Evolutionary conservation across 2,329 filamentous ascomycete species (phyloP), one percentile per base, ranked within the genome.

Genomic region (Acephala macrosclerotiorum): DNA sequence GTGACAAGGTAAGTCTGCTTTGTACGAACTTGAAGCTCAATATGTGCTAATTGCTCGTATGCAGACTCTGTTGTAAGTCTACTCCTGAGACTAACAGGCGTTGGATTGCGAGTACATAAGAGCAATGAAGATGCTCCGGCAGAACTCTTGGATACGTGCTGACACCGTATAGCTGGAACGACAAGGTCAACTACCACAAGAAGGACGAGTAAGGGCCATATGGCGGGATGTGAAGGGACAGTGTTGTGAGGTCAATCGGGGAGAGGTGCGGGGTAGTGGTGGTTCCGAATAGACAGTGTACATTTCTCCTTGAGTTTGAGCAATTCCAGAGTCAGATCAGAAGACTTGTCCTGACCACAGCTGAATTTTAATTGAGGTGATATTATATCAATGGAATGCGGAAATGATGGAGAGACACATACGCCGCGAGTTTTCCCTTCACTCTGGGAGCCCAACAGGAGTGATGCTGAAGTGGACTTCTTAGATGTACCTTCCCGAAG

Each of bases 181-280:
- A 90, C 72, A 87, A 85, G 66, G 94, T 97, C 85, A 98, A 98
- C 89, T 95, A 97, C 85, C 94, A 98, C 89, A 94, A 97, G 72
- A 76, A 76, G 68, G 71, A 73, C 57, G 70, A 73, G 60, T 68
- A 61, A 35, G 53, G 56, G 42, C 12, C 29, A 5, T 33, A 14
- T 26, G 18, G 29, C 42, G 40, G 55, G 18, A 29, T 42, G 29
- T 47, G 20, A 60, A 65, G 35, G 20, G 57, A 6, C 12, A 22
- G 45, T 58, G 38, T 22, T 36, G 45, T 49, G 60, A 42, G 18
- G 51, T 38, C 12, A 29, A 40, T 20, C 12, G 26, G 55, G 47
- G 56, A 59, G 55, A 45, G 33, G 25, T 49, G 40, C 40, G n/a
- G 47, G 60, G 55, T 16, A 40, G 25, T 12, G 61, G 38, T 25